Evolutionary conservation across 495 filamentous ascomycete species (phyloP).

Genomic region (Hyaloscypha finlandica): DNA sequence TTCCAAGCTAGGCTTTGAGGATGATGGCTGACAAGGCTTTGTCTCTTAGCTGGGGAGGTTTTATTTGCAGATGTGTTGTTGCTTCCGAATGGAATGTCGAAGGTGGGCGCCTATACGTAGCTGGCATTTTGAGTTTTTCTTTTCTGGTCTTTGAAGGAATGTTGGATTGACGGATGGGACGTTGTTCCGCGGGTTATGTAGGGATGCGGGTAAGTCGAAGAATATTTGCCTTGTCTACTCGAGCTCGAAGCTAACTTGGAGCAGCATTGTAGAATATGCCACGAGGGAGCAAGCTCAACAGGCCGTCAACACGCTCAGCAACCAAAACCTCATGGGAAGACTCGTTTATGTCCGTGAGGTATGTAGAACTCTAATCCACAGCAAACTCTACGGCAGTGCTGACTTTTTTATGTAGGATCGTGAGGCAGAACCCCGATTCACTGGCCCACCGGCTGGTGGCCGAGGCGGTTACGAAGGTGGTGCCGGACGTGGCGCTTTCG

Average conservation of each 20-base stretch:
- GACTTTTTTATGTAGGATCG: slow-evolving; percentile 63
- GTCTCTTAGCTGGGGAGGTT: slow-evolving; percentile 86
- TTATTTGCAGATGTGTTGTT: slow-evolving; percentile 99
- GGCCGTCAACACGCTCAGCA: slow-evolving; percentile 97
- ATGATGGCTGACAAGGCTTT: slow-evolving; percentile 18
- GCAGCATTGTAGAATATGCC: slow-evolving; percentile 99
- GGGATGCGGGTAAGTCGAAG: slow-evolving; percentile 93
- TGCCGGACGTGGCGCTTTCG: slow-evolving; percentile 46
- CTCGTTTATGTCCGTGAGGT: slow-evolving; percentile 98
- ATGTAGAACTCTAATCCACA: slow-evolving; percentile 35
- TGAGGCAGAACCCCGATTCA: slow-evolving; percentile 94
- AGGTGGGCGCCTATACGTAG: slow-evolving; percentile 96
- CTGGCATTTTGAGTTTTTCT: slow-evolving; percentile 78
- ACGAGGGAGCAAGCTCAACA: slow-evolving; percentile 98
- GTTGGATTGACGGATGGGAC: slow-evolving; percentile 99
- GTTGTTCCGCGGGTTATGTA: slow-evolving; percentile 87
- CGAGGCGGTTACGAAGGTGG: slow-evolving; percentile 66
- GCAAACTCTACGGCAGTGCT: neutral
- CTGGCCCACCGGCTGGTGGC: slow-evolving; percentile 65
- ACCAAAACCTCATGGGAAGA: slow-evolving; percentile 96
- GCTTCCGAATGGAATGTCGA: slow-evolving; percentile 99
- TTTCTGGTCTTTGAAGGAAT: slow-evolving; percentile 81
- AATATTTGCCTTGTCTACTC: slow-evolving; percentile 3
- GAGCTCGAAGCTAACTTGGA: slow-evolving; percentile 30
- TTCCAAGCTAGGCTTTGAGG: slow-evolving; percentile 10